A percentile compares a stretch with the other conserved stretches of the same genome.
phyloP scores from a whole-genome alignment of 2,329 filamentous ascomycete species.

The Juglanconis oblonga region DNA sequence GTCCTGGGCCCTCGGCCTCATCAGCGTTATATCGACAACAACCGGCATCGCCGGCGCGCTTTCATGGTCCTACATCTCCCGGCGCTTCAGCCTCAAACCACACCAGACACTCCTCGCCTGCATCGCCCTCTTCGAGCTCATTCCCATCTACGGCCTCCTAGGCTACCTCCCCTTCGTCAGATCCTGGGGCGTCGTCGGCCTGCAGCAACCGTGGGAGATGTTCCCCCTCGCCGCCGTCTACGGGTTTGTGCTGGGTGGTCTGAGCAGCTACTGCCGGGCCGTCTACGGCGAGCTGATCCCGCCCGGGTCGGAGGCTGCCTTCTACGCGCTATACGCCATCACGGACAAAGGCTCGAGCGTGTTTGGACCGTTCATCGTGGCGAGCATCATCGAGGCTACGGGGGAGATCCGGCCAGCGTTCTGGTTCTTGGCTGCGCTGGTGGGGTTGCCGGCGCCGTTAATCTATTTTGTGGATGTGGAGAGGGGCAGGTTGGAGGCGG shows the following conservation, averaged over 20 bases:
- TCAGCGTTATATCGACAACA: conserved; percentile 87
- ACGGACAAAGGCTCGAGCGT: conserved; percentile 95
- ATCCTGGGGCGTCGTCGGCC: conserved; percentile 70
- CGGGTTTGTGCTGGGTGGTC: conserved; percentile 88
- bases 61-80: conserved; percentile 79
- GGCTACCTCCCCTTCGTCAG: conserved; percentile 82
- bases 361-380: conserved; percentile 92
- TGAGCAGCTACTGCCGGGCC: conserved; percentile 88
- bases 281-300: conserved; percentile 93
- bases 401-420: conserved; percentile 85
- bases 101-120: conserved; percentile 91
- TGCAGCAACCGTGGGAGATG: conserved; percentile 98
- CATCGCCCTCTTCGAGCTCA: conserved; percentile 85
- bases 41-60: conserved; percentile 86
- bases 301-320: conserved; percentile 89
- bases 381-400: conserved; percentile 81
- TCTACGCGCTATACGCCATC: conserved; percentile 95
- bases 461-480: conserved; percentile 86
- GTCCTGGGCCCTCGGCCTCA: conserved; percentile 81
- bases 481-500: conserved; percentile 67
- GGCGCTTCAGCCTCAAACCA: conserved; percentile 65
- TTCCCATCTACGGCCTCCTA: conserved; percentile 85
- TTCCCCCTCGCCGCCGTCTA: conserved; percentile 88
- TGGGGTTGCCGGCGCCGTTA: conserved; percentile 78
- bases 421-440: conserved; percentile 83